Conservation (phyloP, 371 early-diverging fungal species). For the Apophysomyces trapeziformis region DNA sequence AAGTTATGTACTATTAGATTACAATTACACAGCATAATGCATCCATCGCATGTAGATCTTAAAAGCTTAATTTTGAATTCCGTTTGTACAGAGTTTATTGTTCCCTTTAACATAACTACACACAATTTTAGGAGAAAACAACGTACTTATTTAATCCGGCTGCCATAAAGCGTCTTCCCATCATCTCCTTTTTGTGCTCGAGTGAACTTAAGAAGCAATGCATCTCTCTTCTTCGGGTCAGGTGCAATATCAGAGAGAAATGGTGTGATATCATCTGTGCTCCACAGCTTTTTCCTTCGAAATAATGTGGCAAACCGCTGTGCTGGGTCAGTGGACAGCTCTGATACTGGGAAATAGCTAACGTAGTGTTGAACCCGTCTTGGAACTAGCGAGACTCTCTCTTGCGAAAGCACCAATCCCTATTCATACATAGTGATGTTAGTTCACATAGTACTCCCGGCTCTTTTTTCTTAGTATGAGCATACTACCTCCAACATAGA, state of each 20-base stretch:
- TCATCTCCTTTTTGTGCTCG: slow-evolving; percentile 27
- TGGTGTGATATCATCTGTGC: slow-evolving; percentile 52
- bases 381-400: slow-evolving; percentile 21
- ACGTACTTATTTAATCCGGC: slow-evolving; percentile 47
- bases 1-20: neutral
- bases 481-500: slow-evolving; percentile 35
- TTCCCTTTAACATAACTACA: neutral
- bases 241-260: slow-evolving; percentile 57
- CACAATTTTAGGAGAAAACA: neutral
- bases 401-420: slow-evolving; percentile 32
- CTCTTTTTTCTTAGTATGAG: too few relatives aligned
- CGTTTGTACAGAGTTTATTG: too few relatives aligned
- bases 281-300: slow-evolving; percentile 55
- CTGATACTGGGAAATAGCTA: slow-evolving; percentile 52
- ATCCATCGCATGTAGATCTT: neutral
- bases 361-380: slow-evolving; percentile 30
- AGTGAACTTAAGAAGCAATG: slow-evolving; percentile 54
- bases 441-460: slow-evolving; percentile 2
- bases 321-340: slow-evolving; percentile 56
- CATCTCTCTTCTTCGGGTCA: slow-evolving; percentile 53
- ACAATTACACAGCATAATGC: too few relatives aligned
- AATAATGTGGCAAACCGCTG: slow-evolving; percentile 58
- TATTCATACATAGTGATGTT: neutral
- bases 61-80: too few relatives aligned
- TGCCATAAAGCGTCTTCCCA: slow-evolving; percentile 36